Evolutionary conservation across 768 basidiomycete species (phyloP), one percentile per base, ranked within the genome.

Genomic region (Rhizopogon sp.): DNA sequence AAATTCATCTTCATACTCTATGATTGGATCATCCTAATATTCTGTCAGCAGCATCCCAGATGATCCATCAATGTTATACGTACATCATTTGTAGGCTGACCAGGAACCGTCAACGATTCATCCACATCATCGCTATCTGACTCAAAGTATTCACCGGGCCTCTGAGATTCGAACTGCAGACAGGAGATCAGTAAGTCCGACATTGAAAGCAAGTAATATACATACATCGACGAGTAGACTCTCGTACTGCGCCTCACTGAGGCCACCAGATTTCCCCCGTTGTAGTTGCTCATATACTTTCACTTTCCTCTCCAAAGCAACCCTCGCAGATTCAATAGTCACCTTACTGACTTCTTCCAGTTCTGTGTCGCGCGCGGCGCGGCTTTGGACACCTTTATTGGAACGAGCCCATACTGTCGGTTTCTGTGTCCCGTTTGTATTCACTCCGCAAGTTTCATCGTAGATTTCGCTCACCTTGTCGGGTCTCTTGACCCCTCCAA

Each of bases 1-100:
- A 64, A 90, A 91, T 64, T 93, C 92, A 59, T 94, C 92, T 64
- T 87, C 83, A 56, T 92, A 93, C 66, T 93, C 92, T 5, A 93
- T 76, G 31, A 92, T 72, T 10, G 90, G 89, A 60, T 93, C 90
- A 54, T 84, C 77, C 84, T 90, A 50, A 2, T 8, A 53, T 28
- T 46, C 28, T 44, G 52, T 58, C 2, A 67, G 39, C 5, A 31
- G 5, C 4, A 25, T 14, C 14, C 33, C 22, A 25, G 3, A 5
- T 1, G 16, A 20, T 7, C 14, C 5, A 14, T 5, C 13, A 49
- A 25, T 13, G 25, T 29, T 31, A 45, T 39, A 63, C 69, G 16
- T 58, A 78, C 78, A 60, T 74, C 76, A 29, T 79, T 65, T 17
- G 58, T 65, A 14, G 67, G 69, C 5, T 74, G 69, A 61, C 69